A percentile compares a stretch with the other conserved stretches of the same genome.
These are phyloP conservation scores for Phytophthora macrochlamydospora DNA, from an alignment of 352 stramenopile genomes.

Conservation along the genomic window DNA sequence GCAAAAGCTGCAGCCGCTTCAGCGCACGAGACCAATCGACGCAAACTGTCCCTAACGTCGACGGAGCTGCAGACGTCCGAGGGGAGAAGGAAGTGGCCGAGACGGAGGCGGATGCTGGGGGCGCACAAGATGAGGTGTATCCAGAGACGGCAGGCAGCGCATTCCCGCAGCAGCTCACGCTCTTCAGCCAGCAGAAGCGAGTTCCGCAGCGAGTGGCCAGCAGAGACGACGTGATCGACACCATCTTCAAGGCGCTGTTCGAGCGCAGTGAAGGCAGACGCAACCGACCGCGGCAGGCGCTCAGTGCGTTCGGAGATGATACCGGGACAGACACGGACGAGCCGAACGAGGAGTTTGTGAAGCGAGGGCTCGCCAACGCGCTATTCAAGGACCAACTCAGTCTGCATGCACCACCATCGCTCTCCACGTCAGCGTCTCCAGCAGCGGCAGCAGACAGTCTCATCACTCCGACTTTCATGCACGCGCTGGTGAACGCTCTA, in stretches of 20 bases:
- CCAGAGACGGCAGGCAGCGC: slow-evolving; percentile 57
- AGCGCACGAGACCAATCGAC: slow-evolving; percentile 27
- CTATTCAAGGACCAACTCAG: slow-evolving; percentile 78
- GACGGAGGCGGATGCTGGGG: slow-evolving; percentile 9
- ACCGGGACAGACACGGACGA: slow-evolving; percentile 81
- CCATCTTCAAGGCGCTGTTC: slow-evolving; percentile 81
- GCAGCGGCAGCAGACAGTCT: slow-evolving; percentile 67
- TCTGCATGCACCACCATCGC: slow-evolving; percentile 26
- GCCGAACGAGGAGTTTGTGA: slow-evolving; percentile 87
- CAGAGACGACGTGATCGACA: slow-evolving; percentile 83
- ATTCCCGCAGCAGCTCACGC: slow-evolving; percentile 72
- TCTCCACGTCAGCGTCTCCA: slow-evolving; percentile 32
- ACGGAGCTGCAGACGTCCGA: slow-evolving; percentile 16
- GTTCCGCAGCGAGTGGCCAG: slow-evolving; percentile 75
- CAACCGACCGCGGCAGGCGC: slow-evolving; percentile 32
- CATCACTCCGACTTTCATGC: slow-evolving; percentile 75
- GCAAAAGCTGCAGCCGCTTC: slow-evolving; percentile 21
- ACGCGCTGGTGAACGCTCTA: slow-evolving; percentile 79
- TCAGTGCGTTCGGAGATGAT: slow-evolving; percentile 77
- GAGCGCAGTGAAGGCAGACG: slow-evolving; percentile 37
- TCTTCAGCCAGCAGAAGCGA: slow-evolving; percentile 84
- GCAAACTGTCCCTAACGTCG: slow-evolving; percentile 46
- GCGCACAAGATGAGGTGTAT: slow-evolving; percentile 72
- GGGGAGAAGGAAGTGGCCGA: slow-evolving; percentile 4
- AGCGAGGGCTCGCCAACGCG: slow-evolving; percentile 71